Percentiles rank a stretch among this genome's conserved stretches.
phyloP scores from a whole-genome alignment of 2,329 filamentous ascomycete species.

The Fusarium udum region DNA sequence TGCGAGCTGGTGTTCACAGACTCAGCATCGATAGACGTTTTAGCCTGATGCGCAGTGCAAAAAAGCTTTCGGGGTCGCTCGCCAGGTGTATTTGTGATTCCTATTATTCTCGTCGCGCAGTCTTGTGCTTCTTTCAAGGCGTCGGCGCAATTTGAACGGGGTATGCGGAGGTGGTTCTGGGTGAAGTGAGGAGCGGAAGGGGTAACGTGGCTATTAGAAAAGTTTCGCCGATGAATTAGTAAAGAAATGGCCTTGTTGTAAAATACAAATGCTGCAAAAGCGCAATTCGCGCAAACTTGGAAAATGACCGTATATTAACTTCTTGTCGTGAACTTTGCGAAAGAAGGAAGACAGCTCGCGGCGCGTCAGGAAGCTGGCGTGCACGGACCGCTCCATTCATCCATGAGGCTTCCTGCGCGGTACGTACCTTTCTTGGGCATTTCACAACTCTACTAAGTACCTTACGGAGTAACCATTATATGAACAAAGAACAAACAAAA shows the following conservation, averaged over 20 bases:
- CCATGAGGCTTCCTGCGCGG: conserved; percentile 11
- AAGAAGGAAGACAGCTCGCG: conserved; percentile 33
- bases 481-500: background rate
- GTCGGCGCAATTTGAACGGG: conserved; percentile 29
- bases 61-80: background rate
- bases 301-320: conserved; percentile 13
- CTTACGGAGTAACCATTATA: background rate
- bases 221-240: background rate
- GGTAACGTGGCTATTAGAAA: background rate
- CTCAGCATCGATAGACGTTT: conserved; percentile 37
- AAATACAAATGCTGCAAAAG: conserved; percentile 14
- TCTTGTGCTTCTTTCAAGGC: conserved; percentile 18
- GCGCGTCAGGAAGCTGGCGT: conserved; percentile 35
- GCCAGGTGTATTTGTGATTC: background rate
- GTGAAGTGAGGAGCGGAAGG: background rate
- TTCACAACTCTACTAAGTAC: background rate
- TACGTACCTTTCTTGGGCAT: background rate
- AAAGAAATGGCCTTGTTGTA: background rate
- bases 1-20: conserved; percentile 33
- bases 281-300: conserved; percentile 26
- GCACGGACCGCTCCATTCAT: conserved; percentile 24
- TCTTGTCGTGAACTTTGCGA: conserved; percentile 28
- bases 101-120: conserved; percentile 17
- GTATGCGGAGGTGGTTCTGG: conserved; percentile 13
- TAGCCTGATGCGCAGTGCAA: background rate